A percentile compares a stretch with the other conserved stretches of the same genome.
Evolutionary conservation across 495 filamentous ascomycete genomes (phyloP).

Genomic region (Aspergillus ellipticus): DNA sequence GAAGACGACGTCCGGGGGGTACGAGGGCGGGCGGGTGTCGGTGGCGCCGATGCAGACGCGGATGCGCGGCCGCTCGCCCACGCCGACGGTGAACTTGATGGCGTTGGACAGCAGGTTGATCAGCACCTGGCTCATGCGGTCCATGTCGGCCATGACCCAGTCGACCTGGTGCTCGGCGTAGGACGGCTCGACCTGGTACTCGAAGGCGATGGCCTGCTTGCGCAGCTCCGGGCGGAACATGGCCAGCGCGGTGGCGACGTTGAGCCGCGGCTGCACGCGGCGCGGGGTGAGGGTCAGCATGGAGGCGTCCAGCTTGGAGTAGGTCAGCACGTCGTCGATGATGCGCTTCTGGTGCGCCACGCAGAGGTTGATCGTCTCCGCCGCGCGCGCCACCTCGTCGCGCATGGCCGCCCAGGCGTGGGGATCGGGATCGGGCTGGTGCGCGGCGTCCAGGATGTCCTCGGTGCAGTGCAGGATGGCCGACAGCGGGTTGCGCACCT

Average conservation of each 20-base stretch:
- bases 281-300: slow-evolving; percentile 65
- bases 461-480: slow-evolving; percentile 81
- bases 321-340: slow-evolving; percentile 73
- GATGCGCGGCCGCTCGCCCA: slow-evolving; percentile 54
- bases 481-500: slow-evolving; percentile 80
- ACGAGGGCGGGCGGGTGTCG: slow-evolving; percentile 43
- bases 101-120: slow-evolving; percentile 76
- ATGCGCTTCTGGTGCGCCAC: slow-evolving; percentile 77
- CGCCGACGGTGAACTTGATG: slow-evolving; percentile 68
- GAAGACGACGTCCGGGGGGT: slow-evolving; percentile 47
- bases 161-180: slow-evolving; percentile 54
- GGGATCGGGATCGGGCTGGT: slow-evolving; percentile 4
- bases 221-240: slow-evolving; percentile 71
- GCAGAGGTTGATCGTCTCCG: slow-evolving; percentile 72
- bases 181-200: slow-evolving; percentile 55
- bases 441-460: slow-evolving; percentile 51
- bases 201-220: slow-evolving; percentile 62
- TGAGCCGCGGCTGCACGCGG: slow-evolving; percentile 60
- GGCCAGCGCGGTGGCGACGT: slow-evolving; percentile 63
- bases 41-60: slow-evolving; percentile 68
- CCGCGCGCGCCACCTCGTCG: slow-evolving; percentile 55
- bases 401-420: slow-evolving; percentile 12
- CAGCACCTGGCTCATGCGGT: slow-evolving; percentile 67
- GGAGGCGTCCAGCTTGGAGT: slow-evolving; percentile 79
- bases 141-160: slow-evolving; percentile 69